Evolutionary conservation across 208 protist species (phyloP), one percentile per base, ranked within the genome.

Genomic region (Zelonia costaricensis): DNA sequence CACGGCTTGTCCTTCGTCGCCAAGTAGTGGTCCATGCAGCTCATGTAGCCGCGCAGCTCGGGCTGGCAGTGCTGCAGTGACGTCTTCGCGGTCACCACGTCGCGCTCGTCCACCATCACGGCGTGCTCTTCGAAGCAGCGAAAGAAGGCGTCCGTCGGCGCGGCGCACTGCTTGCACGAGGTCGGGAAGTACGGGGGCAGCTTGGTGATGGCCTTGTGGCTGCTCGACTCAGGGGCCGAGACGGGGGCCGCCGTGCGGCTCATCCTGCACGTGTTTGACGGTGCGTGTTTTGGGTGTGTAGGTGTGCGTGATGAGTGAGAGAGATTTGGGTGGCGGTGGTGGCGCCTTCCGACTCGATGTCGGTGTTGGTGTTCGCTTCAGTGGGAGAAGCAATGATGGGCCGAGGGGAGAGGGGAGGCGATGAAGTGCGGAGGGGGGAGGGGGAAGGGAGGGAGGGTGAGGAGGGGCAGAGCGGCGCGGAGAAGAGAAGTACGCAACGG

Each of bases 141-240:
- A 51, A 93, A 93, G 60, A 93, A 93, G 16, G 47, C 18, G 7
- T 88, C 64, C 10, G 86, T 87, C 40, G 36, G 48, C 28, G 55
- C 43, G 0, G 59, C 40, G 71, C 86, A 93, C 56, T 80, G 48
- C 51, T 73, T 78, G 40, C 76, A 76, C 9, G 64, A 74, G n/a
- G 81, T 88, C 2, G 86, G 86, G 54, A 93, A 93, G 76, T 91
- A 93, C 6, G 16, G 68, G 8, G 86, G 86, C 20, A 93, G 64
- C 1, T 54, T 64, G n/a, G 49, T 76, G 35, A 87, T 72, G 20
- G 40, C 51, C 35, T 44, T 30, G 40, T 74, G 43, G 23, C 46
- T 3, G 47, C 60, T 53, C 9, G 57, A 4, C 42, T 38, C 33
- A 38, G 63, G 27, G 4, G 39, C 40, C 9, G 35, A 15, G 6